phyloP scores from a whole-genome alignment of 352 stramenopile species.

The Globisporangium yorkense region DNA sequence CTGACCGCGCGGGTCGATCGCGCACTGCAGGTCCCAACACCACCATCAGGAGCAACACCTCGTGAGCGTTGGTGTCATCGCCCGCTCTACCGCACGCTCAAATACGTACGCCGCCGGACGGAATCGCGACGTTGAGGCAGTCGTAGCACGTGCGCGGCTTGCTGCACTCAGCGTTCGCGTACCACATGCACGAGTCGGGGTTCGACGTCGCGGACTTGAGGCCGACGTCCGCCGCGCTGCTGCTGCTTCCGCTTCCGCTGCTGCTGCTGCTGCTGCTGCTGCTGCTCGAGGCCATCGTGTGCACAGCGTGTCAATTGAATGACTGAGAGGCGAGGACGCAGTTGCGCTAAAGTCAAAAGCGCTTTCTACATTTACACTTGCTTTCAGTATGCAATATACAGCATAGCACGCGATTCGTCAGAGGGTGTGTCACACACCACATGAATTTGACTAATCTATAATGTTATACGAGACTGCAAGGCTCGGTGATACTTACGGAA shows the following conservation, averaged over 20 bases:
- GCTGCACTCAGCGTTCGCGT: slow-evolving; percentile 18
- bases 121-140: slow-evolving; percentile 40
- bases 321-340: not conserved
- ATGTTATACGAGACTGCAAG: too few relatives aligned
- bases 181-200: slow-evolving; percentile 31
- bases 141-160: slow-evolving; percentile 48
- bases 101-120: not conserved
- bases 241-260: not conserved
- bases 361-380: not conserved
- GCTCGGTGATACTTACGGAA: too few relatives aligned
- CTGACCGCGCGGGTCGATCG: slow-evolving; percentile 24
- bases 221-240: not conserved
- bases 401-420: too few relatives aligned
- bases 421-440: too few relatives aligned
- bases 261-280: not conserved
- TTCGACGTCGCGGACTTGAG: slow-evolving; percentile 21
- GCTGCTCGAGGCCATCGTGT: slow-evolving; percentile 3
- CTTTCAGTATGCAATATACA: not conserved
- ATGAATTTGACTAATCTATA: not conserved
- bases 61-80: not conserved
- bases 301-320: not conserved
- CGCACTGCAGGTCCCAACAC: slow-evolving; percentile 14
- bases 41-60: not conserved
- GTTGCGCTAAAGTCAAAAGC: too few relatives aligned
- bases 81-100: not conserved